Base-by-base conservation (phyloP, 2,329 filamentous ascomycete species). In the Pseudocercospora fuligena region DNA sequence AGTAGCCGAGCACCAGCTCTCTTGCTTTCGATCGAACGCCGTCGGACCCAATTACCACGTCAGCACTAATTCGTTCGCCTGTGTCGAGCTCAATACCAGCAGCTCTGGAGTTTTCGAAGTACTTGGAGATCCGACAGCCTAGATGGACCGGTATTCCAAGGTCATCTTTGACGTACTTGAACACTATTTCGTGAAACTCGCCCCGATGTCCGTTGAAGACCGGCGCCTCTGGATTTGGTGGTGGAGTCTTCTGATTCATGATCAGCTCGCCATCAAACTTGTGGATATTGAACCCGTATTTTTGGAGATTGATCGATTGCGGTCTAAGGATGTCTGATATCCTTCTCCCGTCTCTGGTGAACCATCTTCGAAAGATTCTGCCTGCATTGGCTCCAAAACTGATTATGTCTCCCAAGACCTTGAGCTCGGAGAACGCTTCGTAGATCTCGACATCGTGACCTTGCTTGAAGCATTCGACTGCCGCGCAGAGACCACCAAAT, bases 21-120 rank as follows among this genome's bases (percentile, higher is more conserved):
- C 80, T 79, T 36, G 79, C 80, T 75, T 82, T 82, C 3, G 80
- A 82, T 12, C 81, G 80, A 31, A 83, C 80, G 67, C 75, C 75
- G 66, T 77, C 75, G 7, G 75, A 75, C 12, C 74, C 75, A 53
- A 77, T 63, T 4, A 36, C 69, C 12, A 70, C 67, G 53, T 79
- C 79, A 53, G 81, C 79, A 68, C 83, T 81, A 27, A 64, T 40
- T 21, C 43, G 25, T 3, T 46, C 23, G 36, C 43, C 36, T 14
- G 62, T 51, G n/a, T 64, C 62, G 11, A 46, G 47, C 33, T 60
- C 56, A n/a, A 59, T 58, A 4, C 27, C 62, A 29, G 36, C 43
- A 33, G 53, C 54, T 31, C 27, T 31, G 12, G 16, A 27, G 25
- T 56, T 23, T 8, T 56, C 51, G 51, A 56, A 33, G 27, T 56